Evolutionary conservation across 2,329 filamentous ascomycete species (phyloP), one percentile per base, ranked within the genome.

Genomic region (Fusarium kyushuense): DNA sequence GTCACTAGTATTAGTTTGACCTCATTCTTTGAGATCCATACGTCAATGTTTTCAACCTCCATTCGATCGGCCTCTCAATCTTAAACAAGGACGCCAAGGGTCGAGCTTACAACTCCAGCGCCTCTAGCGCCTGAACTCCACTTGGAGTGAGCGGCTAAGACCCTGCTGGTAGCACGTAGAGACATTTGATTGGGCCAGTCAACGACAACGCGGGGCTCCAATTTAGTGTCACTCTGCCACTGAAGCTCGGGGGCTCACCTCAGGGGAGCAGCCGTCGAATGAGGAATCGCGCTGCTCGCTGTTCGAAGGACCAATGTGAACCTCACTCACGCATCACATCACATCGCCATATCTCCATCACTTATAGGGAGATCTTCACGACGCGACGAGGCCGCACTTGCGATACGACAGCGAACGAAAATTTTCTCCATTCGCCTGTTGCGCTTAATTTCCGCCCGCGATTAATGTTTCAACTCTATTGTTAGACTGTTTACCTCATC

Each of bases 191-290:
- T 74, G 72, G 72, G 6, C 38, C 21, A 14, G n/a, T 17, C 6
- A n/a, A 29, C 46, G n/a, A 47, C 16, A 33, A 30, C 67, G 72
- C 65, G 71, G 71, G 69, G 58, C 65, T 64, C 70, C 66, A 72
- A 74, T 73, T 71, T 74, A 67, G 69, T 73, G 72, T 57, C 56
- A 69, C 65, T 45, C 58, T 73, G 72, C 59, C 56, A 69, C 65
- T 45, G 54, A 65, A 70, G 57, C 59, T 64, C 40, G 62, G 66
- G 58, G 60, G 54, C 62, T 65, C 61, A 60, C 60, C 53, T 73
- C 72, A 74, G 72, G 72, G 71, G 70, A 69, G 60, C 48, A 74
- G 45, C 60, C 65, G 61, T 62, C 71, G 71, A 72, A 74, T 74
- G 65, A 69, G 62, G 71, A 54, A 69, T 57, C 71, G 61, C 48